phyloP scores from a whole-genome alignment of 108 stramenopile genomes.

The Nannochloropsis salina region DNA sequence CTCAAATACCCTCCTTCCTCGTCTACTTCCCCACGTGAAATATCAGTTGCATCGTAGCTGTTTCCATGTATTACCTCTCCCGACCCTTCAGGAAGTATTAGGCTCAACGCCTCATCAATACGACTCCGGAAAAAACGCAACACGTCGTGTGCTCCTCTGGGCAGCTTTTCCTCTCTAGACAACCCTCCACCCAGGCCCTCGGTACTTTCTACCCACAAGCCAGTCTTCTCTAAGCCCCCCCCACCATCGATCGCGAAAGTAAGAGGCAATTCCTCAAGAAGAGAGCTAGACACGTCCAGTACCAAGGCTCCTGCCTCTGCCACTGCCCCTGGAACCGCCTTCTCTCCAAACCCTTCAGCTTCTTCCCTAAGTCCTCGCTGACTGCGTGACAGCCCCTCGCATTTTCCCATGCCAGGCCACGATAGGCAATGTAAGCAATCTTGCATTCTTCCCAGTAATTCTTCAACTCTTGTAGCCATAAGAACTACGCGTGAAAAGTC shows the following conservation, averaged over 20 bases:
- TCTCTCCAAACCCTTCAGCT: no score
- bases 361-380: no score
- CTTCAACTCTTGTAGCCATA: not conserved
- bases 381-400: not conserved
- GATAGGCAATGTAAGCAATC: not conserved
- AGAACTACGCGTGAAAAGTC: not conserved
- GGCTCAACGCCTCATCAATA: not conserved
- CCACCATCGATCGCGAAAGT: not conserved
- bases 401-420: not conserved
- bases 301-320: not conserved
- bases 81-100: not conserved
- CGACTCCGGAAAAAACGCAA: slow-evolving; percentile 4
- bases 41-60: not conserved
- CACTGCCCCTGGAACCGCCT: not conserved
- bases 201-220: not conserved
- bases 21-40: not conserved
- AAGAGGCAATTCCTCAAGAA: not conserved
- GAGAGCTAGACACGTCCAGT: not conserved
- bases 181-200: not conserved
- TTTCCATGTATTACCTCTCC: not conserved
- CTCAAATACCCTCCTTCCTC: not conserved
- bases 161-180: not conserved
- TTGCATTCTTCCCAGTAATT: not conserved
- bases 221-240: not conserved
- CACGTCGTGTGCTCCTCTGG: not conserved